Evolutionary conservation across 2,329 filamentous ascomycete species (phyloP).

Genomic region (Bipolaris victoriae): DNA sequence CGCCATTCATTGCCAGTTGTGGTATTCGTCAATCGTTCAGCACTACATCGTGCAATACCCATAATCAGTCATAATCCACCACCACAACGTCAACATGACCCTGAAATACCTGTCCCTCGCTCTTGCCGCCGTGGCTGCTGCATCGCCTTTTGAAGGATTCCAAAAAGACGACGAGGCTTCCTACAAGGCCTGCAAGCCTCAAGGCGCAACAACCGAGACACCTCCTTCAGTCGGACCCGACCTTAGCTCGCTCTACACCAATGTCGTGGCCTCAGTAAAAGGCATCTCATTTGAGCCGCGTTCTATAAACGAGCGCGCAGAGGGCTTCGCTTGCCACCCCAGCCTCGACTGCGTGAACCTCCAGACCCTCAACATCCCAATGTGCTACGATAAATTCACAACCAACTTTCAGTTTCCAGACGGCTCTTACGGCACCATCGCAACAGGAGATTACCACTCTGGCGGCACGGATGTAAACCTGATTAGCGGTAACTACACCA

Average conservation of each 20-base stretch:
- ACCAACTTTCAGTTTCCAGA: slow-evolving; percentile 58
- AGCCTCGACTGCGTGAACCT: slow-evolving; percentile 53
- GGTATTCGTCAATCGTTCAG: slow-evolving; percentile 12
- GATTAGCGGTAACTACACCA: slow-evolving; percentile 53
- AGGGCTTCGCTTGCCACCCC: slow-evolving; percentile 45
- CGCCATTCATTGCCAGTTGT: slow-evolving; percentile 6
- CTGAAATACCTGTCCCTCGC: slow-evolving; percentile 32
- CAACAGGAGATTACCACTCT: slow-evolving; percentile 52
- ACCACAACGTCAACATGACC: slow-evolving; percentile 26
- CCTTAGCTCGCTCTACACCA: slow-evolving; percentile 44
- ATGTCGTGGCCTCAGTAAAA: slow-evolving; percentile 46
- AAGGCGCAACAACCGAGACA: slow-evolving; percentile 40
- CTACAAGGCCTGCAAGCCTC: slow-evolving; percentile 46
- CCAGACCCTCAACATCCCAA: slow-evolving; percentile 50
- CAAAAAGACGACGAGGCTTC: slow-evolving; percentile 34
- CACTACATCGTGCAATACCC: slow-evolving; percentile 11
- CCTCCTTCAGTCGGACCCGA: slow-evolving; percentile 44
- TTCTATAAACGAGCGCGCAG: slow-evolving; percentile 25
- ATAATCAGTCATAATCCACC: neutral
- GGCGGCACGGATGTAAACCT: slow-evolving; percentile 52
- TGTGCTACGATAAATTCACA: slow-evolving; percentile 61
- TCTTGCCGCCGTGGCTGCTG: slow-evolving; percentile 30
- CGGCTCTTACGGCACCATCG: slow-evolving; percentile 55
- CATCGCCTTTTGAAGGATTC: slow-evolving; percentile 29
- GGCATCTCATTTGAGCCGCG: slow-evolving; percentile 42